Percentiles rank a stretch among this genome's conserved stretches.
Evolutionary conservation across 805 yeast species (phyloP).

Genomic region (Saccharomyces kudriavzevii): DNA sequence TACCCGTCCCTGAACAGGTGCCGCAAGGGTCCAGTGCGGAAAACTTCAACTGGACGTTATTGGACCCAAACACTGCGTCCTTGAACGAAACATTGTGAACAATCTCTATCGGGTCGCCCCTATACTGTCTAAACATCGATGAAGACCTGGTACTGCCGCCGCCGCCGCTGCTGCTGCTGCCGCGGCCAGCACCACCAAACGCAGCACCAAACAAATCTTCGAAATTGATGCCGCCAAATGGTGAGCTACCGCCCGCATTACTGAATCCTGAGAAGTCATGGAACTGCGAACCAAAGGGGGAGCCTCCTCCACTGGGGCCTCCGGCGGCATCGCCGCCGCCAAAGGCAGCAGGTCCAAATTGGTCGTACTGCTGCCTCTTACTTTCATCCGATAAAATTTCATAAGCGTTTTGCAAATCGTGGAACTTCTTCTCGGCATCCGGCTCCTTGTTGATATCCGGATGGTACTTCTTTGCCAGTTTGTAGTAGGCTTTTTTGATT

Average conservation of each 20-base stretch:
- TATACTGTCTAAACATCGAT: constrained; percentile 54
- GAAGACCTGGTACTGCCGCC: constrained; percentile 27
- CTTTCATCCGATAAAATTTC: constrained; percentile 80
- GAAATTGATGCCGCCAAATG: constrained; percentile 41
- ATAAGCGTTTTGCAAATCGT: constrained; percentile 88
- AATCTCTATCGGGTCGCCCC: constrained; percentile 84
- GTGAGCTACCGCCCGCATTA: constrained; percentile 5
- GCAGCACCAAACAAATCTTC: constrained; percentile 60
- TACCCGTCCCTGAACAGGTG: constrained; percentile 78
- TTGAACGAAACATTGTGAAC: constrained; percentile 67
- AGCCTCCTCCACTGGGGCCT: constrained; percentile 36
- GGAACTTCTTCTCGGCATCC: constrained; percentile 82
- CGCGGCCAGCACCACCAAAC: constrained; percentile 32
- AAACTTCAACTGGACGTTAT: constrained; percentile 56
- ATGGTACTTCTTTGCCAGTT: constrained; percentile 86
- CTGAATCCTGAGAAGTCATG: constrained; percentile 7
- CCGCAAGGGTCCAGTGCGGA: constrained; percentile 68
- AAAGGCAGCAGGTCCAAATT: constrained; percentile 82
- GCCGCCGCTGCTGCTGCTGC: constrained; percentile 33
- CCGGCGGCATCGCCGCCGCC: constrained; percentile 50
- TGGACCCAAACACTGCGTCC: constrained; percentile 78
- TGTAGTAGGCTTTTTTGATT: constrained; percentile 89
- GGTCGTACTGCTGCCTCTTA: constrained; percentile 84
- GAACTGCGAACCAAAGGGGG: constrained; percentile 35
- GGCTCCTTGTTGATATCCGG: constrained; percentile 94